These are phyloP conservation scores for Cyamopsis tetragonoloba DNA, from an alignment of 306 rosid species.

Conservation along the genomic window DNA sequence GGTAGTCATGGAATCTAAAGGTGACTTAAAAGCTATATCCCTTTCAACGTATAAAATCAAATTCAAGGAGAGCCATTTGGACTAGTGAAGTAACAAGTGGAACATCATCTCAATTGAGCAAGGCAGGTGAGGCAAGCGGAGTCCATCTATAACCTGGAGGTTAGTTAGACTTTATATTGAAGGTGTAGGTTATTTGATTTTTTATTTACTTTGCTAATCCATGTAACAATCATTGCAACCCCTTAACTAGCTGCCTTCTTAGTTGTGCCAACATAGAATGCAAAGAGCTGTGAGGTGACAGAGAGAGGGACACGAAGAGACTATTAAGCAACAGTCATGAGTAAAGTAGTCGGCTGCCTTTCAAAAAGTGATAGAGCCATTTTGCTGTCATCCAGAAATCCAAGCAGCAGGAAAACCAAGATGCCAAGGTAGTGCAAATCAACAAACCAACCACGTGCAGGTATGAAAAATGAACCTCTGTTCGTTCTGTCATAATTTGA, in stretches of 20 bases:
- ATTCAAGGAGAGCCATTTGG: conserved; percentile 47
- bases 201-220: background rate
- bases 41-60: conserved; percentile 37
- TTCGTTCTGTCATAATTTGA: too few species aligned
- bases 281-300: conserved; percentile 45
- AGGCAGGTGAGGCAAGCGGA: conserved; percentile 2
- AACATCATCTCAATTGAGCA: background rate
- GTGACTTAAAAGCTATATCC: conserved; percentile 41
- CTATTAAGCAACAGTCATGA: conserved; percentile 27
- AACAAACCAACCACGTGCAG: background rate
- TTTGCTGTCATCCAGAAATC: background rate
- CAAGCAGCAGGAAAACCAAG: background rate
- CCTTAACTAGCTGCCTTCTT: background rate
- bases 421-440: background rate
- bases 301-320: conserved; percentile 38
- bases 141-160: conserved; percentile 25
- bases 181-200: background rate
- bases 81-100: conserved; percentile 23
- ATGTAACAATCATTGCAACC: background rate
- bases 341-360: conserved; percentile 22
- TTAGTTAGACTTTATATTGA: conserved; percentile 26
- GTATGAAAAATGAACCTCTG: too few species aligned
- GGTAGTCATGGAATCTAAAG: conserved; percentile 41
- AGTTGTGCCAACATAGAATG: too few species aligned
- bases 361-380: conserved; percentile 26